Conservation (phyloP, 495 filamentous ascomycete species). For the Neurospora africana region DNA sequence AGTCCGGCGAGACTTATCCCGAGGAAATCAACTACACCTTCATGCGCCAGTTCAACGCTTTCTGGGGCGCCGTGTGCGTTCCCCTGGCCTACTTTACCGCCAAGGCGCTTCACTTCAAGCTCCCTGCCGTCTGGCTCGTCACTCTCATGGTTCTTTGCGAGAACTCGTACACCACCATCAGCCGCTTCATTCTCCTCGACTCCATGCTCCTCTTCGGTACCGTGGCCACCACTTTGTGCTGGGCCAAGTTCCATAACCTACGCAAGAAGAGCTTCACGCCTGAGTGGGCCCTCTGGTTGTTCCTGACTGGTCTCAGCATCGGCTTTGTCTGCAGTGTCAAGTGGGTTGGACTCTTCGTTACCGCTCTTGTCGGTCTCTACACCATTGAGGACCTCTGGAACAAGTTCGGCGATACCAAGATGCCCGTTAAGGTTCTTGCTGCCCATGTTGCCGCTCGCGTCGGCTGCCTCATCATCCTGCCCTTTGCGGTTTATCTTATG, state of each 20-base stretch:
- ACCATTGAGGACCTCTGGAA: slow-evolving; percentile 96
- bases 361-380: slow-evolving; percentile 88
- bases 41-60: slow-evolving; percentile 95
- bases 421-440: slow-evolving; percentile 65
- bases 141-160: slow-evolving; percentile 96
- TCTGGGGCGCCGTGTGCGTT: slow-evolving; percentile 86
- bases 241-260: slow-evolving; percentile 86
- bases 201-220: slow-evolving; percentile 98
- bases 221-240: slow-evolving; percentile 90
- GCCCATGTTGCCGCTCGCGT: slow-evolving; percentile 73
- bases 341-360: slow-evolving; percentile 92
- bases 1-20: slow-evolving; percentile 92
- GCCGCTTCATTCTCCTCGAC: slow-evolving; percentile 91
- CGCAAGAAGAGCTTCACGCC: slow-evolving; percentile 72
- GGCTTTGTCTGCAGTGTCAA: slow-evolving; percentile 98
- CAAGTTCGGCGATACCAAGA: slow-evolving; percentile 90
- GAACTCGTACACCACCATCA: slow-evolving; percentile 98
- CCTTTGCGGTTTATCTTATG: slow-evolving; percentile 80
- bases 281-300: slow-evolving; percentile 88
- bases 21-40: slow-evolving; percentile 93
- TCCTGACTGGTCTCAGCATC: slow-evolving; percentile 85
- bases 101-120: slow-evolving; percentile 74
- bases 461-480: slow-evolving; percentile 78
- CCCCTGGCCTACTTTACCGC: slow-evolving; percentile 94
- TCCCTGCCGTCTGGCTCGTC: slow-evolving; percentile 84